A percentile compares a stretch with the other conserved stretches of the same genome.
These are phyloP conservation scores for Penicillium mononematosum DNA, from an alignment of 495 filamentous ascomycete genomes.

Conservation along the genomic window DNA sequence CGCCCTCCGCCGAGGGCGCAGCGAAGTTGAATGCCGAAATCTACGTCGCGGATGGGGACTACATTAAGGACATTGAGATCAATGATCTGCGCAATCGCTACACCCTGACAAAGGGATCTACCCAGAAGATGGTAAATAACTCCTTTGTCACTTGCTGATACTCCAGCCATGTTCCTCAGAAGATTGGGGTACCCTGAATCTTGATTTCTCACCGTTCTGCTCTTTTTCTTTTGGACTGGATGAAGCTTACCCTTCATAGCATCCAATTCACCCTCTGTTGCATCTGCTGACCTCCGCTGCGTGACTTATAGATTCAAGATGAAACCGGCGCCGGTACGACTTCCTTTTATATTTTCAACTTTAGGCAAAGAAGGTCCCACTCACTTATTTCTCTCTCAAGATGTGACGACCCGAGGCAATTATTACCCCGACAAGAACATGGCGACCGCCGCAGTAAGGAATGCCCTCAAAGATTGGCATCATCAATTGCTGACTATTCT, in stretches of 20 bases:
- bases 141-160: constrained; percentile 78
- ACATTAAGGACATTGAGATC: constrained; percentile 97
- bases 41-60: constrained; percentile 94
- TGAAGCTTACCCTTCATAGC: constrained; percentile 85
- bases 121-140: constrained; percentile 98
- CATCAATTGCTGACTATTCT: constrained; percentile 5
- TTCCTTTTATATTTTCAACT: constrained; percentile 45
- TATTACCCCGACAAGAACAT: constrained; percentile 98
- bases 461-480: neutral
- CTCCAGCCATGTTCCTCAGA: constrained; percentile 50
- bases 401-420: constrained; percentile 96
- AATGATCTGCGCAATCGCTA: constrained; percentile 98
- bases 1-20: constrained; percentile 49
- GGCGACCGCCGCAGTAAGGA: constrained; percentile 84
- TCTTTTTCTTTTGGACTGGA: constrained; percentile 55
- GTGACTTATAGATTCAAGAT: constrained; percentile 99
- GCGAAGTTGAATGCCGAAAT: constrained; percentile 76
- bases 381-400: constrained; percentile 58
- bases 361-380: constrained; percentile 57
- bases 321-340: constrained; percentile 99
- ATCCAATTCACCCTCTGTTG: constrained; percentile 74
- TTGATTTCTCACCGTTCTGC: constrained; percentile 35
- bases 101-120: constrained; percentile 94
- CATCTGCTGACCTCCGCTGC: constrained; percentile 95
- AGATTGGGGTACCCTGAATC: constrained; percentile 10